phyloP scores from a whole-genome alignment of 2,329 filamentous ascomycete genomes.

The Arthrocladium fulminans region DNA sequence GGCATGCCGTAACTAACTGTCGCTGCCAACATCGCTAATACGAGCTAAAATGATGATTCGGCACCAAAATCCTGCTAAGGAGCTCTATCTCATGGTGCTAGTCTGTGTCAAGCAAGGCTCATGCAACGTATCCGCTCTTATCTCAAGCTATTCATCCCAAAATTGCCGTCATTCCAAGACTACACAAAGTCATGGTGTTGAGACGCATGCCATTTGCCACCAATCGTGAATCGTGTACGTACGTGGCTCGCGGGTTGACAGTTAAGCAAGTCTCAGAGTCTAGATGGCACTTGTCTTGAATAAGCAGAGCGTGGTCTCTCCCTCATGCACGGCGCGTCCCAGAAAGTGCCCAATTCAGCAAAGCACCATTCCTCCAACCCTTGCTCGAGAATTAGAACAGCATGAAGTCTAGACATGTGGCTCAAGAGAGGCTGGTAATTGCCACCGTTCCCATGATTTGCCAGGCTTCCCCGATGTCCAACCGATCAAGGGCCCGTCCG shows the following conservation, averaged over 20 bases:
- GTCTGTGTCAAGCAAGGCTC: background rate
- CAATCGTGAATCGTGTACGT: background rate
- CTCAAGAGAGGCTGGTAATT: background rate
- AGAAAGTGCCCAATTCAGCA: background rate
- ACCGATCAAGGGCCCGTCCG: background rate
- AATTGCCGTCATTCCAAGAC: background rate
- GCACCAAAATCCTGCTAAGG: background rate
- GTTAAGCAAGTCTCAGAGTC: background rate
- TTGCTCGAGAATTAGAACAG: background rate
- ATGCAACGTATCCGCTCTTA: conserved; percentile 2
- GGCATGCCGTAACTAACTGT: conserved; percentile 2
- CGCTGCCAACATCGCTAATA: background rate
- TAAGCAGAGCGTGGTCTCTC: background rate
- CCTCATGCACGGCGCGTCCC: background rate
- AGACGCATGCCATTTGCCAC: background rate
- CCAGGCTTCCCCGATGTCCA: background rate
- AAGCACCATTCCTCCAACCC: no score
- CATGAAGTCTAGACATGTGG: background rate
- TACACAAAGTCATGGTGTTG: background rate
- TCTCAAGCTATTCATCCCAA: conserved; percentile 2
- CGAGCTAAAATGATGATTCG: background rate
- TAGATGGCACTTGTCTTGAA: background rate
- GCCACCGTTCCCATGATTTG: background rate
- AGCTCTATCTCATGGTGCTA: background rate
- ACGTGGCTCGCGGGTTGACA: background rate